A percentile compares a stretch with the other conserved stretches of the same genome.
These are phyloP conservation scores for Ceratobasidium sp. DNA, from an alignment of 1,284 basidiomycete genomes.

Conservation along the genomic window DNA sequence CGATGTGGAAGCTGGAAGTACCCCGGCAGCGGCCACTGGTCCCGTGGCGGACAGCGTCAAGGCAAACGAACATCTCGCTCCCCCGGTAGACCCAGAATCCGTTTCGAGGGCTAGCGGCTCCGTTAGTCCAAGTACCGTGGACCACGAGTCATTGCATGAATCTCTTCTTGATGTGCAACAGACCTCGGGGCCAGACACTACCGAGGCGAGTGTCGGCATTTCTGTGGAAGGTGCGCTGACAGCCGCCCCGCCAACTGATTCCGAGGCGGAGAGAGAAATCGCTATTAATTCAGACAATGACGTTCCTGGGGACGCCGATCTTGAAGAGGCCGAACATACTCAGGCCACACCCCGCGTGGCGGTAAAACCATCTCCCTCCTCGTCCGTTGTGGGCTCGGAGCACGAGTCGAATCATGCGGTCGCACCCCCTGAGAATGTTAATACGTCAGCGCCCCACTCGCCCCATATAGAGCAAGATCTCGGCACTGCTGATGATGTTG, in stretches of 20 bases:
- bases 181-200: neutral
- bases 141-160: constrained; percentile 40
- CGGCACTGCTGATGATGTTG: neutral
- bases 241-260: constrained; percentile 8
- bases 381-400: neutral
- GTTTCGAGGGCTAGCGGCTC: constrained; percentile 32
- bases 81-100: constrained; percentile 17
- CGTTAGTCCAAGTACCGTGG: constrained; percentile 38
- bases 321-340: neutral
- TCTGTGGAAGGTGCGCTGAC: constrained; percentile 3
- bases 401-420: neutral
- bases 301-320: neutral
- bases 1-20: neutral
- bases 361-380: neutral
- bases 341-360: neutral
- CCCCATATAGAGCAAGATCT: neutral
- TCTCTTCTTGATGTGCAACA: constrained; percentile 39
- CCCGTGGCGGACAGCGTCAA: neutral
- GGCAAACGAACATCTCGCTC: constrained; percentile 7
- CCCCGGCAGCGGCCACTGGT: neutral
- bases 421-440: neutral
- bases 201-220: neutral
- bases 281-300: neutral
- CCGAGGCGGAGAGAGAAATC: constrained; percentile 2
- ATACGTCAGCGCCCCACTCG: neutral